Evolutionary conservation across 2,329 filamentous ascomycete species (phyloP).

Genomic region (Sporothrix brunneoviolacea): DNA sequence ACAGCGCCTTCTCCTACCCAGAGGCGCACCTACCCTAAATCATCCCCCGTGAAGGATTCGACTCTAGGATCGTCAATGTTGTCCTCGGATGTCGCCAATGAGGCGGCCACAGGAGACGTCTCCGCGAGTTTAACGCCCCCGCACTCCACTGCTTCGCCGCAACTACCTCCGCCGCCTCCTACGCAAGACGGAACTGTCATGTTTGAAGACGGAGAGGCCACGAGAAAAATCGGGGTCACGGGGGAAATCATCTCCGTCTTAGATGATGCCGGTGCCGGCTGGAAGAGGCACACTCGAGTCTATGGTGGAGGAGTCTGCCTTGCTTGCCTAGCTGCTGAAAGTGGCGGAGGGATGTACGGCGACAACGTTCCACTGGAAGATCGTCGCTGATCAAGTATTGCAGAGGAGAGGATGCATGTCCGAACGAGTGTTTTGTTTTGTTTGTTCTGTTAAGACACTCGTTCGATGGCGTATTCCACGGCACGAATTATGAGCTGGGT

Average conservation of each 20-base stretch:
- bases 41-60: too few species aligned
- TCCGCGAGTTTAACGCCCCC: too few species aligned
- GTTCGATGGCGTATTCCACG: too few species aligned
- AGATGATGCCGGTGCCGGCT: conserved; percentile 41
- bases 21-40: too few species aligned
- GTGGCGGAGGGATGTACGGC: conserved; percentile 45
- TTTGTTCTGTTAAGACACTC: neutral
- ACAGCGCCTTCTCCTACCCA: too few species aligned
- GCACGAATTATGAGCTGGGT: too few species aligned
- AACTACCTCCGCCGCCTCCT: too few species aligned
- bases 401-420: too few species aligned
- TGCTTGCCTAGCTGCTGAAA: conserved; percentile 45
- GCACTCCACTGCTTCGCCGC: too few species aligned
- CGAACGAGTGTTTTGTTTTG: neutral
- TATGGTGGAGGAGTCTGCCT: conserved; percentile 53
- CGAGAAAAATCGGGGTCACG: conserved; percentile 32
- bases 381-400: too few species aligned
- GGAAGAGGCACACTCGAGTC: conserved; percentile 53
- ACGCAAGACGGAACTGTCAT: too few species aligned
- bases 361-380: conserved; percentile 47
- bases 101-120: neutral
- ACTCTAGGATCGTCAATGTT: neutral
- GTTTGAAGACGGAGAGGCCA: too few species aligned
- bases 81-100: neutral
- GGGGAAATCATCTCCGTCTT: conserved; percentile 45